Evolutionary conservation across 495 filamentous ascomycete genomes (phyloP).

Genomic region (Cercophora samala): DNA sequence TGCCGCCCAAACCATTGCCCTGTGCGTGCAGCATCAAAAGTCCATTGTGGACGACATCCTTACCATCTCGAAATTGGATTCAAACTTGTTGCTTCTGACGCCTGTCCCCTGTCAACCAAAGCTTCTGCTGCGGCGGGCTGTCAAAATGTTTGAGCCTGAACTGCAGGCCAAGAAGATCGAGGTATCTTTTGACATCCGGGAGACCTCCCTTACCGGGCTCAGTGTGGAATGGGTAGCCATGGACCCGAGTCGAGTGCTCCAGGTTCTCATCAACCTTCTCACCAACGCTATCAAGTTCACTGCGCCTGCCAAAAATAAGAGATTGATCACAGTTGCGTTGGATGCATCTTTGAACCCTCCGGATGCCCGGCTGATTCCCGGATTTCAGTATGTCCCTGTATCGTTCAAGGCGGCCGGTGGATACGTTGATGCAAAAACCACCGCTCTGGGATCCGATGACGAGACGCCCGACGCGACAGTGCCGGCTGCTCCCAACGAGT

Average conservation of each 20-base stretch:
- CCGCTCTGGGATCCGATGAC: neutral
- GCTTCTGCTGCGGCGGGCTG: slow-evolving; percentile 50
- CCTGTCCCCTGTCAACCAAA: slow-evolving; percentile 60
- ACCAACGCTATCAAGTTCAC: slow-evolving; percentile 72
- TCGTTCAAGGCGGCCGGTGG: slow-evolving; percentile 36
- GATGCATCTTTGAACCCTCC: slow-evolving; percentile 51
- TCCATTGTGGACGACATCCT: slow-evolving; percentile 73
- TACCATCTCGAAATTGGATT: slow-evolving; percentile 72
- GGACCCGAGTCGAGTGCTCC: slow-evolving; percentile 63
- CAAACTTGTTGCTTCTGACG: slow-evolving; percentile 60
- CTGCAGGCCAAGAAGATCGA: slow-evolving; percentile 58
- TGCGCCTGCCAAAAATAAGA: slow-evolving; percentile 40
- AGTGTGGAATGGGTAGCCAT: slow-evolving; percentile 60
- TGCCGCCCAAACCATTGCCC: slow-evolving; percentile 60
- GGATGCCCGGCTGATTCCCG: slow-evolving; percentile 39
- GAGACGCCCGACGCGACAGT: neutral
- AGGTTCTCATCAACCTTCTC: slow-evolving; percentile 63
- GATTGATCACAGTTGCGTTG: slow-evolving; percentile 56
- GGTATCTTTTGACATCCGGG: slow-evolving; percentile 51
- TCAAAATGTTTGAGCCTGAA: slow-evolving; percentile 67
- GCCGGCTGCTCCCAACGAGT: neutral
- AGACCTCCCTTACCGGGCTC: slow-evolving; percentile 49
- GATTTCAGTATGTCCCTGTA: slow-evolving; percentile 43
- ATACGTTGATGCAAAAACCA: slow-evolving; percentile 45
- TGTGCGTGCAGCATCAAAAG: slow-evolving; percentile 69